Evolutionary conservation across 2,329 filamentous ascomycete species (phyloP).

Genomic region (Microdochium bolleyi): DNA sequence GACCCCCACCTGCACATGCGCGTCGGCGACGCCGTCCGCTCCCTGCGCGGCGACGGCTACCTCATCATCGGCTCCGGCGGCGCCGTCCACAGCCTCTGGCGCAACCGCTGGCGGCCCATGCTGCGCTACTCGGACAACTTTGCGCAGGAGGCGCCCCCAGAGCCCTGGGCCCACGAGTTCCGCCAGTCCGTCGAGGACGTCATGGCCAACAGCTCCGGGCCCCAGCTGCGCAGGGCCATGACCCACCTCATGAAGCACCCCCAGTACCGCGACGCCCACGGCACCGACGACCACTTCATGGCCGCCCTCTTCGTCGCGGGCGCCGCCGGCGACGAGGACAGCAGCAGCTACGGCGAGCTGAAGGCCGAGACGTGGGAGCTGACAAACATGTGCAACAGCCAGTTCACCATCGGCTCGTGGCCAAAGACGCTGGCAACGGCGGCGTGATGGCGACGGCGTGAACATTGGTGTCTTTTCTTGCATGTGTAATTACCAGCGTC

Average conservation of each 20-base stretch:
- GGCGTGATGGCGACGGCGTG: not conserved
- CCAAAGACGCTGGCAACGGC: not conserved
- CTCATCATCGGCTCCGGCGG: constrained; percentile 54
- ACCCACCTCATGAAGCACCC: constrained; percentile 63
- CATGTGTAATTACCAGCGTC: no score
- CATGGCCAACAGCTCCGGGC: constrained; percentile 26
- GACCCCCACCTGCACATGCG: constrained; percentile 37
- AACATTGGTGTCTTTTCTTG: no score
- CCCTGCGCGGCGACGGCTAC: constrained; percentile 43
- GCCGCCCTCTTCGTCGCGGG: constrained; percentile 56
- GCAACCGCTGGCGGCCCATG: constrained; percentile 60
- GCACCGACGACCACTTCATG: constrained; percentile 66
- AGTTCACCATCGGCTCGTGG: constrained; percentile 44
- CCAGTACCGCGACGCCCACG: constrained; percentile 57
- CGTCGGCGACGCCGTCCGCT: constrained; percentile 48
- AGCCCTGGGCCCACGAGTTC: constrained; percentile 55
- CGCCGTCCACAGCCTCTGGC: constrained; percentile 63
- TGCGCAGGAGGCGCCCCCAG: constrained; percentile 49
- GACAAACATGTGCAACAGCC: constrained; percentile 56
- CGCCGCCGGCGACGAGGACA: constrained; percentile 37
- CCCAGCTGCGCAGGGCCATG: constrained; percentile 42
- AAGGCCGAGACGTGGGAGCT: constrained; percentile 58
- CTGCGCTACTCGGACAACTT: constrained; percentile 55
- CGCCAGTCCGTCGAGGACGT: constrained; percentile 42
- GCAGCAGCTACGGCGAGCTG: constrained; percentile 29